phyloP scores from a whole-genome alignment of 2,329 filamentous ascomycete genomes.

The Colletotrichum sidae region DNA sequence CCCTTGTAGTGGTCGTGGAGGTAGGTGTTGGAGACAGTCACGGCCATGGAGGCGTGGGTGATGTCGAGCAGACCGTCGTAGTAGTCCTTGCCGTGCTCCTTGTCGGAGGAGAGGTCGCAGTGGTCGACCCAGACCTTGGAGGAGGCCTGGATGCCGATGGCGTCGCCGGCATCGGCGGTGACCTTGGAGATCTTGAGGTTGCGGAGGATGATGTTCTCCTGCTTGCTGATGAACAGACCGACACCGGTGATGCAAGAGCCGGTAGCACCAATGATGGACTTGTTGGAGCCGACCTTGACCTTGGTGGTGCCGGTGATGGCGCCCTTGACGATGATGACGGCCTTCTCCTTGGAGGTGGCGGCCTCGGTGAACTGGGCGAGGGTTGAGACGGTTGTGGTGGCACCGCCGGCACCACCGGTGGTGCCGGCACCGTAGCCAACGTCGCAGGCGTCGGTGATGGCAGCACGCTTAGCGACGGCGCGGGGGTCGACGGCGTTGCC shows the following conservation, averaged over 20 bases:
- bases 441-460: slow-evolving; percentile 50
- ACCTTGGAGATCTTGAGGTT: slow-evolving; percentile 72
- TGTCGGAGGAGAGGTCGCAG: slow-evolving; percentile 71
- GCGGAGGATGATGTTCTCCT: slow-evolving; percentile 70
- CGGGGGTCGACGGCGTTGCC: slow-evolving; percentile 41
- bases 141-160: slow-evolving; percentile 67
- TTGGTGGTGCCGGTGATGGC: slow-evolving; percentile 52
- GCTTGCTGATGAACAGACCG: slow-evolving; percentile 64
- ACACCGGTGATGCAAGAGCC: slow-evolving; percentile 55
- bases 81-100: slow-evolving; percentile 73
- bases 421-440: slow-evolving; percentile 56
- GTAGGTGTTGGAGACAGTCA: slow-evolving; percentile 60
- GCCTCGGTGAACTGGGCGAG: slow-evolving; percentile 60
- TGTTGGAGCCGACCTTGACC: slow-evolving; percentile 57
- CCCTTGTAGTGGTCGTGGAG: slow-evolving; percentile 65
- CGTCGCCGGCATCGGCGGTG: slow-evolving; percentile 66
- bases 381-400: slow-evolving; percentile 63
- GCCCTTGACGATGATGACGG: slow-evolving; percentile 56
- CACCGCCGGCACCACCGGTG: slow-evolving; percentile 62
- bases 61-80: slow-evolving; percentile 76
- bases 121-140: slow-evolving; percentile 77
- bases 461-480: slow-evolving; percentile 46
- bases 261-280: slow-evolving; percentile 56
- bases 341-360: slow-evolving; percentile 55
- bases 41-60: slow-evolving; percentile 71